phyloP scores from a whole-genome alignment of 441 rosid species.

The Euphorbia schlechtendalii region DNA sequence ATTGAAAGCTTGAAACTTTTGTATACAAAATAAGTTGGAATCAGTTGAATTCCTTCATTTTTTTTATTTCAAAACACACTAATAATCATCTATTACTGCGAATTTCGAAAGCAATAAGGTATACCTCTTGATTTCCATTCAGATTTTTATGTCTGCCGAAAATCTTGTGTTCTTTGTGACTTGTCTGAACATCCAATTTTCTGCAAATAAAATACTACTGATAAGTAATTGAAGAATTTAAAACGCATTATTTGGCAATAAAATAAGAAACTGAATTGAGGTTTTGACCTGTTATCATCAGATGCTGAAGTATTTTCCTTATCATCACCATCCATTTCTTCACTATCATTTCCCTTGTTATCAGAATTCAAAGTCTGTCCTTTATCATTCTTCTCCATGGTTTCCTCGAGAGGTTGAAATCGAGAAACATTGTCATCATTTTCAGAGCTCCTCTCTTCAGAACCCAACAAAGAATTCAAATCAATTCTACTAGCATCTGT shows the following conservation, averaged over 20 bases:
- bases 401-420: background rate
- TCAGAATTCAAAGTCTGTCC: background rate
- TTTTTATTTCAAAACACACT: too few species aligned
- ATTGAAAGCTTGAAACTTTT: too few species aligned
- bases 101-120: background rate
- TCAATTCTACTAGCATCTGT: conserved; percentile 4
- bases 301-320: conserved; percentile 36
- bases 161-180: conserved; percentile 26
- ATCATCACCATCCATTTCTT: conserved; percentile 20
- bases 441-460: conserved; percentile 9
- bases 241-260: background rate
- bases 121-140: conserved; percentile 36
- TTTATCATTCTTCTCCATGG: background rate
- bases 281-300: conserved; percentile 47
- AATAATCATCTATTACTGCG: background rate
- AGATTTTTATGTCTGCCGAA: conserved; percentile 34
- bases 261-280: conserved; percentile 4
- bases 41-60: too few species aligned
- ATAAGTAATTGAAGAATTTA: background rate
- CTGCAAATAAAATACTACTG: conserved; percentile 26
- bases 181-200: conserved; percentile 18
- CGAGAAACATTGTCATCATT: conserved; percentile 1
- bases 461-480: background rate
- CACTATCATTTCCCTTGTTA: conserved; percentile 16
- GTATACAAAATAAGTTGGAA: too few species aligned